Conservation (phyloP, 371 early-diverging fungal genomes). For the Amoeboaphelidium protococcarum region DNA sequence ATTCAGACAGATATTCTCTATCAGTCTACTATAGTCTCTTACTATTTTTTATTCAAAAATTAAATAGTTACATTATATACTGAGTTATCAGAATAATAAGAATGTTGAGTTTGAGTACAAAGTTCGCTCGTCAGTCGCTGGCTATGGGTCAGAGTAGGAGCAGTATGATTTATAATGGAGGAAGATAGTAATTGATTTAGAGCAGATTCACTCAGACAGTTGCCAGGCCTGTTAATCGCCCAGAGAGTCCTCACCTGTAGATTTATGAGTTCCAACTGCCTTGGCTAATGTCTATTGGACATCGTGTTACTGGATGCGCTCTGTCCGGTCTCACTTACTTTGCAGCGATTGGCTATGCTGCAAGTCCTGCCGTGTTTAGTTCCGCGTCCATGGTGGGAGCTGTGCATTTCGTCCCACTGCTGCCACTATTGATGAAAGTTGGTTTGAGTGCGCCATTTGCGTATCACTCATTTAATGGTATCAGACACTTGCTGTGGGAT, state of each 20-base stretch:
- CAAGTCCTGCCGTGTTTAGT: slow-evolving; percentile 26
- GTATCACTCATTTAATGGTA: slow-evolving; percentile 61
- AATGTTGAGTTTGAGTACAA: no score
- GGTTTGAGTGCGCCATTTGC: slow-evolving; percentile 38
- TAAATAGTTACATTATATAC: no score
- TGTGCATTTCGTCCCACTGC: slow-evolving; percentile 23
- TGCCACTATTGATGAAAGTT: slow-evolving; percentile 31
- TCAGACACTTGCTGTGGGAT: slow-evolving; percentile 81
- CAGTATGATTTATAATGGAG: no score
- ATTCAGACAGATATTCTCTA: no score
- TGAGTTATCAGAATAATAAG: no score
- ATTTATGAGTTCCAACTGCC: slow-evolving; percentile 78
- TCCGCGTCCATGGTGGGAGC: slow-evolving; percentile 27
- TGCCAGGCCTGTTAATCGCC: no score
- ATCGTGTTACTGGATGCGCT: slow-evolving; percentile 53
- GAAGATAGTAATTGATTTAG: no score
- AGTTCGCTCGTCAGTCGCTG: no score
- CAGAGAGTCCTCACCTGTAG: slow-evolving; percentile 47
- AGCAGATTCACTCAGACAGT: no score
- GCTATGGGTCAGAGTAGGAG: no score
- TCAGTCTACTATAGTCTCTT: no score
- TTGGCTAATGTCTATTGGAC: slow-evolving; percentile 40
- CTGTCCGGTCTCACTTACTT: slow-evolving; percentile 46
- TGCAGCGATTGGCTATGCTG: slow-evolving; percentile 28
- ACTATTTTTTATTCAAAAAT: no score